Evolutionary conservation across 192 early-diverging fungal genomes (phyloP).

Genomic region (Linnemannia zychae): DNA sequence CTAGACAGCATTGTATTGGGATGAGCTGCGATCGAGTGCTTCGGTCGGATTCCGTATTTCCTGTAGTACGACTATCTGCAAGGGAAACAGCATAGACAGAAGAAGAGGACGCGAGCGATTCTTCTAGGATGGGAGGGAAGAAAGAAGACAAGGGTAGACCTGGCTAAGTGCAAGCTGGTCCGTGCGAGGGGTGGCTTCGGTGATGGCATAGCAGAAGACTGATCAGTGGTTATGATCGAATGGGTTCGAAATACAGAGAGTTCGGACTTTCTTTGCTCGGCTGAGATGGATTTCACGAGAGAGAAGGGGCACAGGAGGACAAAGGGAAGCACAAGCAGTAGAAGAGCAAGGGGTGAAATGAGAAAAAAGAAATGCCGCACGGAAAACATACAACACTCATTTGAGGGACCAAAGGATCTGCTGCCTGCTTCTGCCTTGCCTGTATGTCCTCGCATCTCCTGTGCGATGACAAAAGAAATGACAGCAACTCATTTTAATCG

Average conservation of each 20-base stretch:
- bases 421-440: not conserved
- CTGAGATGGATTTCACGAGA: not conserved
- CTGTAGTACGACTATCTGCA: not conserved
- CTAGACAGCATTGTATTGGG: not conserved
- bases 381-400: not conserved
- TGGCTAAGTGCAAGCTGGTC: not conserved
- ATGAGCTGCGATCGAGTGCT: not conserved
- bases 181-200: not conserved
- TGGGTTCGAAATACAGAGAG: not conserved
- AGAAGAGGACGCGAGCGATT: not conserved
- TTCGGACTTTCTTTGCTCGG: not conserved
- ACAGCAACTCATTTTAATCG: not conserved
- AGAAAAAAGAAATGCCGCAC: constrained; percentile 3
- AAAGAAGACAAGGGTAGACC: not conserved
- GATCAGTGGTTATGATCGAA: not conserved
- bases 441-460: too few relatives aligned
- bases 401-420: not conserved
- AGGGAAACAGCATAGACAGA: not conserved
- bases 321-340: not conserved
- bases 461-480: not conserved
- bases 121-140: not conserved
- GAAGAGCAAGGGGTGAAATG: not conserved
- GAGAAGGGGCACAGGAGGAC: not conserved
- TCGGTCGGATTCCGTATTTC: not conserved
- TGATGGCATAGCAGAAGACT: not conserved